phyloP scores from a whole-genome alignment of 805 yeast genomes.

The Saturnispora galanensis region DNA sequence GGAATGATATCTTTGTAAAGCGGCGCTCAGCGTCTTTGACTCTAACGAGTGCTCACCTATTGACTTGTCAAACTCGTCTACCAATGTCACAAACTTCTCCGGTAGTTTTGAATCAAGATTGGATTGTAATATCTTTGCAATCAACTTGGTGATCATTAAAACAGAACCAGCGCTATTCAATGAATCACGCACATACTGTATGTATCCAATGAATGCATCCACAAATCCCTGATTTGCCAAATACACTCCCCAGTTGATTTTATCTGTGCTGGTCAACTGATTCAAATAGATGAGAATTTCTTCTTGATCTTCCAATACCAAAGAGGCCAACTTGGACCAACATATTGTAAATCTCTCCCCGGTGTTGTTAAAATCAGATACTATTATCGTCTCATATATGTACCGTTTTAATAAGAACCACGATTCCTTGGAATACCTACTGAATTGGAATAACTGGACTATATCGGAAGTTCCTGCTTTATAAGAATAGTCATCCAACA shows the following conservation, averaged over 20 bases:
- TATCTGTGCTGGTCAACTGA: constrained; percentile 14
- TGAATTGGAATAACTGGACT: constrained; percentile 13
- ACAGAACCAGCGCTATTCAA: constrained; percentile 2
- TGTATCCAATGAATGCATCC: constrained; percentile 12
- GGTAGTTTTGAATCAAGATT: constrained; percentile 10
- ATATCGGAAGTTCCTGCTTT: constrained; percentile 8
- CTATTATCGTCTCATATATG: constrained; percentile 21
- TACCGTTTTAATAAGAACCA: constrained; percentile 16
- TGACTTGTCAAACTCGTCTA: neutral
- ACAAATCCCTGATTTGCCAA: constrained; percentile 12
- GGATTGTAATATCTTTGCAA: constrained; percentile 14
- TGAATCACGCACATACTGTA: constrained; percentile 1
- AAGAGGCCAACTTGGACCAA: constrained; percentile 14
- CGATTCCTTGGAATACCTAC: constrained; percentile 13
- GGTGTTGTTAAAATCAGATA: constrained; percentile 18
- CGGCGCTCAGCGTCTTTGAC: neutral
- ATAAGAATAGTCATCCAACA: constrained; percentile 22
- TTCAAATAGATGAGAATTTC: constrained; percentile 20
- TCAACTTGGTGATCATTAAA: constrained; percentile 19
- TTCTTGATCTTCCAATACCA: constrained; percentile 17
- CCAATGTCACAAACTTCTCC: constrained; percentile 3
- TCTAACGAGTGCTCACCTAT: neutral
- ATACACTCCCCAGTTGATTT: constrained; percentile 19
- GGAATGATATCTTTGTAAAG: neutral
- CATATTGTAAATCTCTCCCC: constrained; percentile 19